A percentile compares a stretch with the other conserved stretches of the same genome.
Conservation (phyloP, 257 asterid genomes). For the Penstemon barbatus region DNA sequence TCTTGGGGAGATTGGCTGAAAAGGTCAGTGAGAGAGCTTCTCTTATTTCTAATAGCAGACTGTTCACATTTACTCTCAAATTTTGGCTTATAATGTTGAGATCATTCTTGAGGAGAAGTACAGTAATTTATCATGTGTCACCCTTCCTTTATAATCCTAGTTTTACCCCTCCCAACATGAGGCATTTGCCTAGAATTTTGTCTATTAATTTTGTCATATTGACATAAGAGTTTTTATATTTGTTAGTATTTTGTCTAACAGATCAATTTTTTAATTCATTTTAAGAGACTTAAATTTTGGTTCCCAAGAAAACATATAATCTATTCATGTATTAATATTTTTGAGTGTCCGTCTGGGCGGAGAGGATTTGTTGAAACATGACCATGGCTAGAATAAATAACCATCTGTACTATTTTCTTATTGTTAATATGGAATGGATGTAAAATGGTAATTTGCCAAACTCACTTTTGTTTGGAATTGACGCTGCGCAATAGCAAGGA, state of each 20-base stretch:
- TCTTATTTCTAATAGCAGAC: slow-evolving; percentile 3
- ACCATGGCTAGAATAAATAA: slow-evolving; percentile 5
- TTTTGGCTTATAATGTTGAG: slow-evolving; percentile 7
- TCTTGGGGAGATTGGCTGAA: slow-evolving; percentile 4
- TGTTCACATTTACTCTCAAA: background rate
- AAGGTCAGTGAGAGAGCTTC: slow-evolving; percentile 10
- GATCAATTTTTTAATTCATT: too few relatives aligned
- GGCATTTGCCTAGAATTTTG: too few relatives aligned
- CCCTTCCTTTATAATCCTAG: background rate
- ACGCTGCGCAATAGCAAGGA: slow-evolving; percentile 23
- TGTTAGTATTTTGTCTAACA: too few relatives aligned
- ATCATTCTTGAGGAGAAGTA: background rate
- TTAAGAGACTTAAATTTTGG: too few relatives aligned
- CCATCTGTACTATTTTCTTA: background rate
- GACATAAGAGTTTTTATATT: too few relatives aligned
- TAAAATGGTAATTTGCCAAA: slow-evolving; percentile 26
- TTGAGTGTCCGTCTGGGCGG: background rate
- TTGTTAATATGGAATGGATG: slow-evolving; percentile 25
- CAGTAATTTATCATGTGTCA: background rate
- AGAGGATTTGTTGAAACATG: slow-evolving; percentile 2
- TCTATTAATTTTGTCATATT: too few relatives aligned
- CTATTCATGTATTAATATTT: too few relatives aligned
- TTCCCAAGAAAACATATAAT: too few relatives aligned
- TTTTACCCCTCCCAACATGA: background rate
- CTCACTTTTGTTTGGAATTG: slow-evolving; percentile 31